Evolutionary conservation across 441 rosid species (phyloP).

Genomic region (Mallotus japonicus): DNA sequence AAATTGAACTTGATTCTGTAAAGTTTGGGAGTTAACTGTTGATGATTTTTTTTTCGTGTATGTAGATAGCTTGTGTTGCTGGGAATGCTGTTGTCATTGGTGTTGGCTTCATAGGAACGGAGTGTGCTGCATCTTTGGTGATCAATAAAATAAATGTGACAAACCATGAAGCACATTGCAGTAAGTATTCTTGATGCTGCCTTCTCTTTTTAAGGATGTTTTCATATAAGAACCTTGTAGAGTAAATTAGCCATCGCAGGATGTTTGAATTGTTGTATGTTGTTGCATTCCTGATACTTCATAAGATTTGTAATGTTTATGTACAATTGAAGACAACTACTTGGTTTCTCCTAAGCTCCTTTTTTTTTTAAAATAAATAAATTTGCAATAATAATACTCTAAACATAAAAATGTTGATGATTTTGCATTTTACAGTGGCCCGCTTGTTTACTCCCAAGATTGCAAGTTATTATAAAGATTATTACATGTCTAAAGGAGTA

Average conservation of each 20-base stretch:
- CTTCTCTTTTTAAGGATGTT: neutral
- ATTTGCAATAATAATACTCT: conserved; percentile 2
- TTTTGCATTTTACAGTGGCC: conserved; percentile 56
- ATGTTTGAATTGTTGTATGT: neutral
- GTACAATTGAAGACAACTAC: neutral
- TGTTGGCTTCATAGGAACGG: conserved; percentile 98
- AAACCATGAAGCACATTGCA: conserved; percentile 88
- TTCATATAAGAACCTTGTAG: neutral
- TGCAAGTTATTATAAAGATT: conserved; percentile 77
- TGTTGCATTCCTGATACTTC: neutral
- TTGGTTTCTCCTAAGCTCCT: neutral
- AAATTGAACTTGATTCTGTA: neutral
- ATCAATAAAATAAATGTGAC: conserved; percentile 80
- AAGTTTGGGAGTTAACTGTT: too few relatives aligned
- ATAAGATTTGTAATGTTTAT: neutral
- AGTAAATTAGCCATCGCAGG: neutral
- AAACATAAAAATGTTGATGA: neutral
- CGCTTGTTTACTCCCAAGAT: conserved; percentile 89
- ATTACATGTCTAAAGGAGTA: conserved; percentile 81
- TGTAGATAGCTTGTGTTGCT: too few relatives aligned
- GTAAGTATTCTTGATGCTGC: conserved; percentile 40
- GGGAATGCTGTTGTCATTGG: conserved; percentile 86
- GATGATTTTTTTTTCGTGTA: too few relatives aligned
- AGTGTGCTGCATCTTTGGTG: conserved; percentile 93
- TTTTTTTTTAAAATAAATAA: neutral